phyloP scores from a whole-genome alignment of 805 yeast species.

The Jamesozyma rosinii region DNA sequence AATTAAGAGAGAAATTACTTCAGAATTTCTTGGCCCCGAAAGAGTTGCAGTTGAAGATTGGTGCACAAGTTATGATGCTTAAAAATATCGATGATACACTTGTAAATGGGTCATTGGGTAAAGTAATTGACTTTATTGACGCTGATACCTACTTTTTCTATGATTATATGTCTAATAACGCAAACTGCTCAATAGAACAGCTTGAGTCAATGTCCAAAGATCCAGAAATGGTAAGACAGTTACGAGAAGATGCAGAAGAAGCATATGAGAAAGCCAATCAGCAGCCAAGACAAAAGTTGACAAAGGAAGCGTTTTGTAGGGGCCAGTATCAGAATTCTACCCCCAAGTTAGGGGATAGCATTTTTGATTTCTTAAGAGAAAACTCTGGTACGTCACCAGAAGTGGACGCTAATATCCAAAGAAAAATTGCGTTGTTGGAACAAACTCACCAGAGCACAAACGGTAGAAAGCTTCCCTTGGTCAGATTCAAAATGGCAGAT shows the following conservation, averaged over 20 bases:
- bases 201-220: conserved; percentile 11
- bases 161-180: conserved; percentile 15
- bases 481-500: conserved; percentile 63
- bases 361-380: conserved; percentile 40
- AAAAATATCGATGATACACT: conserved; percentile 63
- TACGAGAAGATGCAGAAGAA: conserved; percentile 12
- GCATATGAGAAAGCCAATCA: conserved; percentile 15
- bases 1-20: conserved; percentile 37
- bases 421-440: conserved; percentile 41
- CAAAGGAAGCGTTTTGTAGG: conserved; percentile 20
- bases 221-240: conserved; percentile 9
- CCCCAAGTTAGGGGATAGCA: conserved; percentile 34
- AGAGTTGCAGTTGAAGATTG: conserved; percentile 47
- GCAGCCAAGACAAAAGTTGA: conserved; percentile 17
- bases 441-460: conserved; percentile 37
- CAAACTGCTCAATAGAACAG: conserved; percentile 17
- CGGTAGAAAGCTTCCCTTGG: conserved; percentile 57
- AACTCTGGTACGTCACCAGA: conserved; percentile 21
- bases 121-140: conserved; percentile 50
- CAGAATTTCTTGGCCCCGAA: conserved; percentile 56
- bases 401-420: conserved; percentile 30
- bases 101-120: conserved; percentile 73
- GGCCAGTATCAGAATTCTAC: conserved; percentile 7
- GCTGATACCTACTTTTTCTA: conserved; percentile 40
- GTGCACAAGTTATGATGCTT: conserved; percentile 77